These are phyloP conservation scores for Hortiboletus flavorubellus DNA, from an alignment of 768 basidiomycete species.

Conservation along the genomic window DNA sequence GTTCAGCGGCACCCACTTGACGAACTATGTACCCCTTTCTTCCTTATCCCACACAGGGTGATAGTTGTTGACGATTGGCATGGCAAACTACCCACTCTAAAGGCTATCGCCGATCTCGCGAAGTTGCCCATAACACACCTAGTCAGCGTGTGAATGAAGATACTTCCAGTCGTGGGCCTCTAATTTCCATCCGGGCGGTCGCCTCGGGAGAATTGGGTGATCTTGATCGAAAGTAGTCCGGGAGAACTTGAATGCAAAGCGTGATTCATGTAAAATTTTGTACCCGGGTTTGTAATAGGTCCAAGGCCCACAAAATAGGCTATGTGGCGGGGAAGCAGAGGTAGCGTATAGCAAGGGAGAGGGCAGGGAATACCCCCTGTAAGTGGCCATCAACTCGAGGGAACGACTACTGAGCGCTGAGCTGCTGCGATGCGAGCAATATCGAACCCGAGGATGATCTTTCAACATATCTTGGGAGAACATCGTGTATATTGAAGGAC, in stretches of 20 bases:
- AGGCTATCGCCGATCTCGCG: slow-evolving; percentile 5
- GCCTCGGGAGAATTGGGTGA: slow-evolving; percentile 4
- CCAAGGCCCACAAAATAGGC: slow-evolving; percentile 9
- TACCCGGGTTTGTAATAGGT: slow-evolving; percentile 5
- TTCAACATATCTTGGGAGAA: slow-evolving; percentile 1
- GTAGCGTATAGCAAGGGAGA: neutral
- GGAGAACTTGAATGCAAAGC: neutral
- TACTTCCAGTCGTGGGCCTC: slow-evolving; percentile 5
- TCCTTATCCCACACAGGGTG: neutral
- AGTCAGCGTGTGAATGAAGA: slow-evolving; percentile 5
- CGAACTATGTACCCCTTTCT: slow-evolving; percentile 1
- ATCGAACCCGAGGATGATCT: neutral
- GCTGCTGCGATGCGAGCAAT: neutral
- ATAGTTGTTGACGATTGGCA: neutral
- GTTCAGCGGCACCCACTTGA: slow-evolving; percentile 1
- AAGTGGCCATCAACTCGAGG: slow-evolving; percentile 6
- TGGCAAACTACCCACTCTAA: neutral
- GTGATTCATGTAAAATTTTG: slow-evolving; percentile 1
- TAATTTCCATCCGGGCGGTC: neutral
- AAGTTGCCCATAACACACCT: slow-evolving; percentile 6
- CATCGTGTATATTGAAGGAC: slow-evolving; percentile 6
- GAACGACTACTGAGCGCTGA: neutral
- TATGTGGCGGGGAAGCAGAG: neutral
- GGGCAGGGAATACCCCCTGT: neutral
- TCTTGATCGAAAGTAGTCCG: slow-evolving; percentile 1